Conservation (phyloP, 495 filamentous ascomycete genomes). For the Thermothielavioides terrestris region DNA sequence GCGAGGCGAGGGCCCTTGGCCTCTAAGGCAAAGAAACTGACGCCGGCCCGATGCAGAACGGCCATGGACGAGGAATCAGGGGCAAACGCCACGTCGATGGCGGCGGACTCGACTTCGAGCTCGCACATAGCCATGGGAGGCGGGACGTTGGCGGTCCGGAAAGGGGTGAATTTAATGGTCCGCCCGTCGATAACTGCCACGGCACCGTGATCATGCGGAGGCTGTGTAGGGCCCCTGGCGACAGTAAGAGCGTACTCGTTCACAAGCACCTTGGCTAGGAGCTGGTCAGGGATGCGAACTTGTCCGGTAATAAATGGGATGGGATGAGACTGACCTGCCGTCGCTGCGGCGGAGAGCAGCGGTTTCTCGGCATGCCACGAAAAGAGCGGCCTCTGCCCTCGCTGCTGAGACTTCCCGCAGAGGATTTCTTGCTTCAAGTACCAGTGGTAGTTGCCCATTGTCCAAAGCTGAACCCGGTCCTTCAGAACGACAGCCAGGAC, state of each 20-base stretch:
- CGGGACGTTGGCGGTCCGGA: slow-evolving; percentile 75
- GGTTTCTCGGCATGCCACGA: slow-evolving; percentile 82
- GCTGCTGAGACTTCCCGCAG: slow-evolving; percentile 16
- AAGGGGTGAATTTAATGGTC: slow-evolving; percentile 73
- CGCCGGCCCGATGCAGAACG: slow-evolving; percentile 53
- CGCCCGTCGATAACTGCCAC: slow-evolving; percentile 85
- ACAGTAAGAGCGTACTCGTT: slow-evolving; percentile 63
- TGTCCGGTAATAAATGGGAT: neutral
- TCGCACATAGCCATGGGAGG: slow-evolving; percentile 88
- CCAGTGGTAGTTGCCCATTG: slow-evolving; percentile 94
- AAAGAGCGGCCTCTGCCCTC: slow-evolving; percentile 15
- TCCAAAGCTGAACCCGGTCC: slow-evolving; percentile 86
- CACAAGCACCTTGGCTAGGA: slow-evolving; percentile 44
- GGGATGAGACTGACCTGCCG: slow-evolving; percentile 27
- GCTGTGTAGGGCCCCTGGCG: slow-evolving; percentile 54
- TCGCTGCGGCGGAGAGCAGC: slow-evolving; percentile 50
- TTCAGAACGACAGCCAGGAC: slow-evolving; percentile 73
- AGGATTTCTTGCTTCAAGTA: slow-evolving; percentile 91
- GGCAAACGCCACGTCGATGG: slow-evolving; percentile 68
- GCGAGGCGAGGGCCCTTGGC: slow-evolving; percentile 35
- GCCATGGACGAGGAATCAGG: slow-evolving; percentile 58
- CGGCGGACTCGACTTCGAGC: slow-evolving; percentile 51
- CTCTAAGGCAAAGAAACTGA: slow-evolving; percentile 59
- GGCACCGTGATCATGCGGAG: slow-evolving; percentile 70
- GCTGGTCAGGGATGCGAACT: slow-evolving; percentile 16